Percentiles rank a stretch among this genome's conserved stretches.
Conservation (phyloP, 1,284 basidiomycete species). For the Ustilago cynodontis region DNA sequence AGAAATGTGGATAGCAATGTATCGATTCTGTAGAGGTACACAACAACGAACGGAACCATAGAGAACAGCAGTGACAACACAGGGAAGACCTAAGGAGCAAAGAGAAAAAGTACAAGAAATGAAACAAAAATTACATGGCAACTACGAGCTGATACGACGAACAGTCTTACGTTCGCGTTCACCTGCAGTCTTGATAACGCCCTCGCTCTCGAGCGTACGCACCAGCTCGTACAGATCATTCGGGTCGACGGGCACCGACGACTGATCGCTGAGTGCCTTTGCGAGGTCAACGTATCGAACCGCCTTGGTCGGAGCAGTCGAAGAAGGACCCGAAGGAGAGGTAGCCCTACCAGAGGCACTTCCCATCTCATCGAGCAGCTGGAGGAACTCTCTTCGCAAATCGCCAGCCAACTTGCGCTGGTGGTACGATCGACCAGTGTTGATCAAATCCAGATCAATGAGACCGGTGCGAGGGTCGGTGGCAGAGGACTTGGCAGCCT, state of each 20-base stretch:
- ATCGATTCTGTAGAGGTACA: slow-evolving; percentile 17
- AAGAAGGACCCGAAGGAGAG: slow-evolving; percentile 40
- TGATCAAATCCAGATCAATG: slow-evolving; percentile 95
- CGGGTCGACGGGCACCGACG: slow-evolving; percentile 59
- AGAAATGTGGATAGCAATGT: neutral
- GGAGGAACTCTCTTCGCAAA: slow-evolving; percentile 62
- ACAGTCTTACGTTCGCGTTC: slow-evolving; percentile 66
- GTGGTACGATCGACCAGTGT: slow-evolving; percentile 88
- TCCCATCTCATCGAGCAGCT: slow-evolving; percentile 59
- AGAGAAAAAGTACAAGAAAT: neutral
- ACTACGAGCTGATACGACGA: slow-evolving; percentile 53
- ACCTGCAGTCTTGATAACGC: slow-evolving; percentile 61
- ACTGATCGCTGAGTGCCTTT: slow-evolving; percentile 64
- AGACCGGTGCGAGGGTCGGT: slow-evolving; percentile 90
- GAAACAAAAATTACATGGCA: neutral
- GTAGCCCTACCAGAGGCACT: slow-evolving; percentile 40
- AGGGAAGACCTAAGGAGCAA: slow-evolving; percentile 2
- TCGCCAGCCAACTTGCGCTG: slow-evolving; percentile 74
- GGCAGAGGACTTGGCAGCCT: slow-evolving; percentile 85
- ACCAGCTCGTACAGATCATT: slow-evolving; percentile 63
- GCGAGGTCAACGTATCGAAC: slow-evolving; percentile 63
- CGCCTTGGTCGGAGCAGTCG: slow-evolving; percentile 46
- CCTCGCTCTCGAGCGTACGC: slow-evolving; percentile 60
- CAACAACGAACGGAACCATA: neutral
- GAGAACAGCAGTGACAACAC: slow-evolving; percentile 15